phyloP scores from a whole-genome alignment of 2,329 filamentous ascomycete species.

The Coniella lustricola region DNA sequence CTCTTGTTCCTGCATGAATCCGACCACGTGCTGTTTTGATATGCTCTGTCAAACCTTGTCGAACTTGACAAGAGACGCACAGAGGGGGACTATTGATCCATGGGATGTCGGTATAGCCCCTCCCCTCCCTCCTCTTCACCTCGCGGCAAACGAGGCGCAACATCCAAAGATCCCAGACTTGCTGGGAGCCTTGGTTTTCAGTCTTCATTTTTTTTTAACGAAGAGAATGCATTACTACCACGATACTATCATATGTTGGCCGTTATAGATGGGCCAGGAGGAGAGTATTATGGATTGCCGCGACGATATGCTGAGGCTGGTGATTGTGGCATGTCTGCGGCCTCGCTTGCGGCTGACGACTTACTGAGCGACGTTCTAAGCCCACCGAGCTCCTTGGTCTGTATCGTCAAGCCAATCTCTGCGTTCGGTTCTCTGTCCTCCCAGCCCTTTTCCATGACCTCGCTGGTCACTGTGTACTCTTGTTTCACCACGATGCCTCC shows the following conservation, averaged over 20 bases:
- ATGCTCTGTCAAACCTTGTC: too few relatives aligned
- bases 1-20: too few relatives aligned
- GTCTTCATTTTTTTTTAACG: not conserved
- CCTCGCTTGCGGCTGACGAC: not conserved
- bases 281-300: not conserved
- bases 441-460: not conserved
- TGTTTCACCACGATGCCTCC: conserved; percentile 2
- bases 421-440: not conserved
- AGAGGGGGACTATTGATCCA: too few relatives aligned
- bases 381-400: not conserved
- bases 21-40: too few relatives aligned
- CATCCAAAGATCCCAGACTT: not conserved
- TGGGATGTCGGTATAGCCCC: too few relatives aligned
- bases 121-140: too few relatives aligned
- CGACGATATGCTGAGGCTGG: not conserved
- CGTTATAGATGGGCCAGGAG: too few relatives aligned
- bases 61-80: too few relatives aligned
- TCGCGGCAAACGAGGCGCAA: too few relatives aligned
- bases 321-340: not conserved
- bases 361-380: not conserved
- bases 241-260: not conserved
- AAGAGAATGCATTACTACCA: not conserved
- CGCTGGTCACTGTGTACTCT: conserved; percentile 5
- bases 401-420: not conserved
- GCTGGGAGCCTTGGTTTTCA: not conserved